These are phyloP conservation scores for Tolypocladium amazonense DNA, from an alignment of 2,329 filamentous ascomycete genomes.

Conservation along the genomic window DNA sequence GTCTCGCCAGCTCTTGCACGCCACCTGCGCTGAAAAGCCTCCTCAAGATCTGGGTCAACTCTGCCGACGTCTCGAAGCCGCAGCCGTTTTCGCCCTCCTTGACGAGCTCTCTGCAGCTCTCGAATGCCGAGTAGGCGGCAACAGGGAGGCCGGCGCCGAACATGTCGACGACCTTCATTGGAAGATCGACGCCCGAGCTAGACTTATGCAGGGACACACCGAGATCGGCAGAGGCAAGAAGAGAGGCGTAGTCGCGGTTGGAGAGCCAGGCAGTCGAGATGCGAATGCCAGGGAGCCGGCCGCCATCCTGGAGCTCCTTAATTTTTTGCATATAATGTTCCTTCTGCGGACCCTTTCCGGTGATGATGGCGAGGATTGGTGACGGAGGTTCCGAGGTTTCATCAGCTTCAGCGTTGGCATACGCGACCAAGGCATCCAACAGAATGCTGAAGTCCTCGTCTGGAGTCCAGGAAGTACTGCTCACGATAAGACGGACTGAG, in stretches of 20 bases:
- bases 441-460: conserved; percentile 92
- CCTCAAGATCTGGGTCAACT: conserved; percentile 52
- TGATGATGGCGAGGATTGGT: conserved; percentile 84
- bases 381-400: conserved; percentile 30
- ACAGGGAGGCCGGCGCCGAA: conserved; percentile 91
- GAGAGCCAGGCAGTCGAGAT: conserved; percentile 79
- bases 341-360: conserved; percentile 83
- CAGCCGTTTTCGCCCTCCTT: conserved; percentile 76
- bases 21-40: conserved; percentile 49
- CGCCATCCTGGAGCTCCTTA: conserved; percentile 43
- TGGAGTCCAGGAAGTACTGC: conserved; percentile 92
- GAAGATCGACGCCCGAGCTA: conserved; percentile 87
- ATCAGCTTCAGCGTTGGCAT: conserved; percentile 42
- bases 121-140: conserved; percentile 73
- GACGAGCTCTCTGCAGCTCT: conserved; percentile 86
- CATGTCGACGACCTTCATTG: conserved; percentile 99
- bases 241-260: conserved; percentile 69
- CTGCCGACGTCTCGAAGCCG: conserved; percentile 64
- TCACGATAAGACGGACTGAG: conserved; percentile 63
- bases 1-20: conserved; percentile 39
- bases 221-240: conserved; percentile 78
- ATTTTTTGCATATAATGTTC: conserved; percentile 62
- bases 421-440: conserved; percentile 68
- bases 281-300: conserved; percentile 57
- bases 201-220: conserved; percentile 89